phyloP scores from a whole-genome alignment of 495 filamentous ascomycete species.

The Talaromyces wortmannii region DNA sequence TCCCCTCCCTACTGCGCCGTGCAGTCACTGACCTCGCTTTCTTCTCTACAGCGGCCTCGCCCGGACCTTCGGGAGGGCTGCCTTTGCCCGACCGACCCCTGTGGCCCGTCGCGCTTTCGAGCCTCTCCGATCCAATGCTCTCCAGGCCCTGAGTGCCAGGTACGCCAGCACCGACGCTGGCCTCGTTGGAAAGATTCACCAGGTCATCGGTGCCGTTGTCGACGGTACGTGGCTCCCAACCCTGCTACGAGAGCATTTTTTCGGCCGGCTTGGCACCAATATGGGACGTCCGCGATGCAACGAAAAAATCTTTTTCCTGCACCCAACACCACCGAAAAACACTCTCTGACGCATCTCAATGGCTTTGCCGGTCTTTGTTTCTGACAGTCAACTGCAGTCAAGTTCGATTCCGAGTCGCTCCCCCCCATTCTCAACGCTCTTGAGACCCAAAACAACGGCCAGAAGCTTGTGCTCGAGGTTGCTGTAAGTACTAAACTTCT shows the following conservation, averaged over 20 bases:
- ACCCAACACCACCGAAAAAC: conserved; percentile 23
- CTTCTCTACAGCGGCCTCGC: conserved; percentile 60
- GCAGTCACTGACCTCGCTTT: conserved; percentile 19
- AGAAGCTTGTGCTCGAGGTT: conserved; percentile 96
- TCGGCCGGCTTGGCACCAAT: conserved; percentile 12
- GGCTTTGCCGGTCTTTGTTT: conserved; percentile 2
- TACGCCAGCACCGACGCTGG: conserved; percentile 62
- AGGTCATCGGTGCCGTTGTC: conserved; percentile 69
- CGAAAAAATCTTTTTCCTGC: conserved; percentile 37
- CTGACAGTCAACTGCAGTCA: conserved; percentile 44
- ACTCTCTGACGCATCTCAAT: conserved; percentile 29
- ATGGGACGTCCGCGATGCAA: background rate
- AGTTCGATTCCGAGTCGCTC: conserved; percentile 92
- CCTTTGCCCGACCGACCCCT: conserved; percentile 64
- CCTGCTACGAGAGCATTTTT: background rate
- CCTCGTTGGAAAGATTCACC: conserved; percentile 77
- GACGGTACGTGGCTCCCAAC: conserved; percentile 45
- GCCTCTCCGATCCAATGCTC: conserved; percentile 51
- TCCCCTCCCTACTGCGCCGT: conserved; percentile 43
- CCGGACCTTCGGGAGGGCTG: conserved; percentile 69
- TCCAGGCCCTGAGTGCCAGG: conserved; percentile 57
- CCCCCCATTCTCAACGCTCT: conserved; percentile 97
- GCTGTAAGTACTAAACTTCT: conserved; percentile 56
- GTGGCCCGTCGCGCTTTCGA: conserved; percentile 60
- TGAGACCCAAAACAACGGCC: conserved; percentile 79